phyloP scores from a whole-genome alignment of 495 filamentous ascomycete genomes.

The Lepraria neglecta region DNA sequence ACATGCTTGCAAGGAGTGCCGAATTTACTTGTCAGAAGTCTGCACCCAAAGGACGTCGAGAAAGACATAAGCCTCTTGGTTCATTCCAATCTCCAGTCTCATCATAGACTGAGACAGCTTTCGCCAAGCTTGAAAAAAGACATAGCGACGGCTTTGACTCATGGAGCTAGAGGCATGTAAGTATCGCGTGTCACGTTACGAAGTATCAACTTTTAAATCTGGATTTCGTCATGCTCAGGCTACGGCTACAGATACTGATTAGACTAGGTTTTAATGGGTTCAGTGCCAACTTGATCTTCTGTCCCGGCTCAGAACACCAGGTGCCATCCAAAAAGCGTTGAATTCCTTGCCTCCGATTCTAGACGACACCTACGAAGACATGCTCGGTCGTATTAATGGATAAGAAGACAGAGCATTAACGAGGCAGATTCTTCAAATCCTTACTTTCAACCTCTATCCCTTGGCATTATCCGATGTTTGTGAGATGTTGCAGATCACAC shows the following conservation, averaged over 20 bases:
- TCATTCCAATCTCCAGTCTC: constrained; percentile 4
- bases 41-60: constrained; percentile 5
- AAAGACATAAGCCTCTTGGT: constrained; percentile 16
- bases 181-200: neutral
- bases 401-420: constrained; percentile 13
- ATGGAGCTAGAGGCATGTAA: constrained; percentile 1
- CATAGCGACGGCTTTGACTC: neutral
- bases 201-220: too few relatives aligned
- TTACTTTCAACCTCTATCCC: constrained; percentile 15
- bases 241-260: neutral
- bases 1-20: constrained; percentile 12
- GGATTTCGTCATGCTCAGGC: too few relatives aligned
- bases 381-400: constrained; percentile 14
- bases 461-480: constrained; percentile 5
- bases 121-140: constrained; percentile 2
- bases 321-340: constrained; percentile 15
- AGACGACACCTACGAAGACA: constrained; percentile 16
- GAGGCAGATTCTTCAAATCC: neutral
- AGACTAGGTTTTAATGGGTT: constrained; percentile 20
- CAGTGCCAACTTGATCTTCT: constrained; percentile 22
- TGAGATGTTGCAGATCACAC: constrained; percentile 15
- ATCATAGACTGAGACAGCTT: constrained; percentile 9
- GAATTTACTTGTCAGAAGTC: neutral
- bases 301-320: constrained; percentile 16
- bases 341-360: constrained; percentile 13